Conservation (phyloP, 371 early-diverging fungal genomes). For the Conidiobolus incongruus region DNA sequence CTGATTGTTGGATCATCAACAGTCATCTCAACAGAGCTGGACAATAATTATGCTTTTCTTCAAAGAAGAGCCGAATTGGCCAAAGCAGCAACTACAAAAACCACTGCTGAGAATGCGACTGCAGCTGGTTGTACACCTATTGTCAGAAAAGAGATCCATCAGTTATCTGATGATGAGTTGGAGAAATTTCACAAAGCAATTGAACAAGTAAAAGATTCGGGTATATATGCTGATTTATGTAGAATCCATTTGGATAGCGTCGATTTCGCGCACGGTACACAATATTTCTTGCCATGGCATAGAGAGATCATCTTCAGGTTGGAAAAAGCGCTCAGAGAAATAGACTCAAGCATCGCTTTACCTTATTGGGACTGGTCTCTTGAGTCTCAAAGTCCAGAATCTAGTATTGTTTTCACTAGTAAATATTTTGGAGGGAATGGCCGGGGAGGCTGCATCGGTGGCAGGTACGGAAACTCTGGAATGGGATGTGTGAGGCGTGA, state of each 20-base stretch:
- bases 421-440: conserved; percentile 10
- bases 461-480: not conserved
- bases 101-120: too few relatives aligned
- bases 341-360: conserved; percentile 2
- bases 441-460: conserved; percentile 1
- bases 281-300: conserved; percentile 6
- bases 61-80: too few relatives aligned
- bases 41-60: too few relatives aligned
- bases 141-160: not conserved
- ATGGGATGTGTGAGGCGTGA: conserved; percentile 10
- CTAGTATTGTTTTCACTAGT: not conserved
- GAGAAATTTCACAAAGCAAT: not conserved
- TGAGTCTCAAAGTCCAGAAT: not conserved
- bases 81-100: too few relatives aligned
- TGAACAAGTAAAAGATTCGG: not conserved
- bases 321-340: conserved; percentile 1
- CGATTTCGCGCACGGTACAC: conserved; percentile 1
- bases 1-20: too few relatives aligned
- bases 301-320: conserved; percentile 2
- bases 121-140: too few relatives aligned
- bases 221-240: not conserved
- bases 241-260: conserved; percentile 3
- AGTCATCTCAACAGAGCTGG: too few relatives aligned
- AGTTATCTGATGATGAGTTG: conserved; percentile 1
- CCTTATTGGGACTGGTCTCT: conserved; percentile 7